Base-by-base conservation (phyloP, 805 yeast genomes). In the Geotrichum ghanense region DNA sequence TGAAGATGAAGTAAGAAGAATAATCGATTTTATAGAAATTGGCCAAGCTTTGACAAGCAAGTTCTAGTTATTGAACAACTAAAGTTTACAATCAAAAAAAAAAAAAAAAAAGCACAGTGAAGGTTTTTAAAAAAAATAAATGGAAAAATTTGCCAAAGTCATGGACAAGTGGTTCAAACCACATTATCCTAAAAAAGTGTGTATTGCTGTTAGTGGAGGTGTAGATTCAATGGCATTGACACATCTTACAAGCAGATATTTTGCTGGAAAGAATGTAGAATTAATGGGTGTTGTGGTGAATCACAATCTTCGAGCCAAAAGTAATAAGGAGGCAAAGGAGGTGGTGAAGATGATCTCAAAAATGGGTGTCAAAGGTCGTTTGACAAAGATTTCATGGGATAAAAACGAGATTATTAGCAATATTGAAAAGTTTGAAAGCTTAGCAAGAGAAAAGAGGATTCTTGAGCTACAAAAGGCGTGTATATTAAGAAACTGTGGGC, bases 171-270 rank as follows among this genome's bases (percentile, higher is more conserved):
- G 19, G 34, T 17, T 20, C 22, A n/a, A 26, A 34, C 37, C 37
- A 12, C 20, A 19, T 16, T 19, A 24, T 24, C 73, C 72, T 3
- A 37, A 45, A 3, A 57, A 50, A 24, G 48, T 76, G 0, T 75
- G 69, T 3, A 60, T 84, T 16, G 87, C 88, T 0, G 71, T 84
- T 1, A 79, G 87, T 14, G 95, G 95, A 1, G 94, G 94, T 1
- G 87, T 81, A 0, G 94, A 84, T 57, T 83, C 92, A 1, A 78
- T 83, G 78, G 79, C 83, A 12, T 59, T 84, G 41, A 69, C 83
- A 0, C 71, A 72, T 51, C 63, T 82, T 17, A 59, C 80, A 3
- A 50, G 65, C 0, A 59, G 63, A 22, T 73, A 66, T 53, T 62
- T 67, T 9, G 48, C 45, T 2, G 45, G 50, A 2, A 50, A 63